Conservation (phyloP, 2,329 filamentous ascomycete genomes). For the Alternaria hordeiaustralica region DNA sequence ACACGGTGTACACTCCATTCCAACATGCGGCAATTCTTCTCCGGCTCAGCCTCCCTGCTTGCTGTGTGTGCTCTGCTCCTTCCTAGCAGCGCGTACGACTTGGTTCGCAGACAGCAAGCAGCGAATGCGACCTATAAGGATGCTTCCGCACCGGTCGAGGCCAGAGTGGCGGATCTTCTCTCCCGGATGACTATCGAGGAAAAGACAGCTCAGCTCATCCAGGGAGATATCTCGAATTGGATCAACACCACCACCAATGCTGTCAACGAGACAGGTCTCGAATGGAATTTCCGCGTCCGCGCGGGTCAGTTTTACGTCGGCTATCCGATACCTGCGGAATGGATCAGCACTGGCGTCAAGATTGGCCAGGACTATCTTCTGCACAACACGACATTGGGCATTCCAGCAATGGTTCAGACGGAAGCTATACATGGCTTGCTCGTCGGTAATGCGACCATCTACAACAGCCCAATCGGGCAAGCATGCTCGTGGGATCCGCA, state of each 20-base stretch:
- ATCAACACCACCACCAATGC: slow-evolving; percentile 70
- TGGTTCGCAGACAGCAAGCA: slow-evolving; percentile 35
- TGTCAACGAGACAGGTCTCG: slow-evolving; percentile 72
- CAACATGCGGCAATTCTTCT: slow-evolving; percentile 1
- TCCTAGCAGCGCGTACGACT: slow-evolving; percentile 29
- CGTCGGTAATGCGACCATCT: slow-evolving; percentile 76
- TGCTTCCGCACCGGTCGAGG: slow-evolving; percentile 66
- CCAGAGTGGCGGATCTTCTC: slow-evolving; percentile 70
- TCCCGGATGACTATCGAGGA: slow-evolving; percentile 77
- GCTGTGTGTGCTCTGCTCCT: slow-evolving; percentile 19
- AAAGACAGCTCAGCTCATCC: slow-evolving; percentile 70
- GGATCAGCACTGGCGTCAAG: slow-evolving; percentile 68
- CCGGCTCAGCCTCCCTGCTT: slow-evolving; percentile 17
- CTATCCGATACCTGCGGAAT: slow-evolving; percentile 68
- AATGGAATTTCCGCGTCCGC: slow-evolving; percentile 69
- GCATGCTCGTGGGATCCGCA: slow-evolving; percentile 74
- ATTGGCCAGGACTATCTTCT: slow-evolving; percentile 72
- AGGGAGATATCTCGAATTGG: slow-evolving; percentile 75
- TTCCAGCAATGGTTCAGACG: slow-evolving; percentile 75
- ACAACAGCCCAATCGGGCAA: slow-evolving; percentile 77
- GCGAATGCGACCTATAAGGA: slow-evolving; percentile 64
- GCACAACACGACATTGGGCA: slow-evolving; percentile 69
- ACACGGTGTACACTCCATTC: background rate
- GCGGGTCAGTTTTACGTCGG: slow-evolving; percentile 77
- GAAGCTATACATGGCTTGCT: slow-evolving; percentile 78